phyloP scores from a whole-genome alignment of 805 yeast species.

The Ogataea methanolica region DNA sequence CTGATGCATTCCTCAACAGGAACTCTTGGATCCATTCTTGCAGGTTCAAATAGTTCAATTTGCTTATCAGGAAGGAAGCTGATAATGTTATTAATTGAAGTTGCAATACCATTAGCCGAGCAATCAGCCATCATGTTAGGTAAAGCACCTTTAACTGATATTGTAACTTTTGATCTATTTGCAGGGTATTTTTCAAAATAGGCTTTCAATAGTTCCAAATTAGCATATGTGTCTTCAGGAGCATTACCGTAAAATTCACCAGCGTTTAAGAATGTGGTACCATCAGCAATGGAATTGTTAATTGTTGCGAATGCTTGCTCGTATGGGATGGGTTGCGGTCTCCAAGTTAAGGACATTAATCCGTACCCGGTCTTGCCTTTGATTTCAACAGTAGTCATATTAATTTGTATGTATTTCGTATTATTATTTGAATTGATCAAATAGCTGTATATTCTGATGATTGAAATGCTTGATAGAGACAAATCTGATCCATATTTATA shows the following conservation, averaged over 20 bases:
- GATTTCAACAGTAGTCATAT: constrained; percentile 5
- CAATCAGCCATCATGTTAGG: constrained; percentile 39
- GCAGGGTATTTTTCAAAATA: constrained; percentile 59
- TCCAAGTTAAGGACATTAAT: constrained; percentile 78
- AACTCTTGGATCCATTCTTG: constrained; percentile 57
- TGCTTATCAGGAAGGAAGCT: constrained; percentile 34
- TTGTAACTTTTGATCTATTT: constrained; percentile 46
- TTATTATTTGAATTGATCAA: no score
- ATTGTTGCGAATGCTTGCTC: constrained; percentile 51
- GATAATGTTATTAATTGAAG: constrained; percentile 43
- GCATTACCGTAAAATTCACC: constrained; percentile 76
- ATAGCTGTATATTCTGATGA: no score
- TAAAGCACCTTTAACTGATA: constrained; percentile 66
- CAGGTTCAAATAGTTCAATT: constrained; percentile 62
- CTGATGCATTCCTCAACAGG: constrained; percentile 57
- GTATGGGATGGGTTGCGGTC: constrained; percentile 48
- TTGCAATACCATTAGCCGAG: constrained; percentile 43
- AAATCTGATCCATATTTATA: no score
- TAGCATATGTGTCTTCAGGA: constrained; percentile 35
- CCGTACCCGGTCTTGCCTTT: constrained; percentile 56
- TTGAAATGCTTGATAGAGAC: no score
- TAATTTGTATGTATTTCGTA: not conserved
- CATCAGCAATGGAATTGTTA: constrained; percentile 43
- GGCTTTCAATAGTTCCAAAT: constrained; percentile 50
- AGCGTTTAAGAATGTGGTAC: constrained; percentile 56